Evolutionary conservation across 805 yeast species (phyloP).

Genomic region (Saccharomycopsis olivae): DNA sequence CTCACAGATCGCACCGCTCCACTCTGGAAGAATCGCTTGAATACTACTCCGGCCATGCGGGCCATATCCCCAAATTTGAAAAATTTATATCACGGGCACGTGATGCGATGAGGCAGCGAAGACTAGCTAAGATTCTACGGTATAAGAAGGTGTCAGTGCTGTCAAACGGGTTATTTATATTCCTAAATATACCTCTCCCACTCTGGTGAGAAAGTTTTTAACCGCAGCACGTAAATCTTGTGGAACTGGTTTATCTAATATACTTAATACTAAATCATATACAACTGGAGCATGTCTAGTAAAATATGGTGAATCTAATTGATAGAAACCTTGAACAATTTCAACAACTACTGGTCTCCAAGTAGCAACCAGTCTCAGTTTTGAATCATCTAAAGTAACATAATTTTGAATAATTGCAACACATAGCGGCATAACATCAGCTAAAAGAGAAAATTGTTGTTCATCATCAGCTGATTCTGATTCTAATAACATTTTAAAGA

Average conservation of each 20-base stretch:
- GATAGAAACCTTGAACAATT: slow-evolving; percentile 71
- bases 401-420: slow-evolving; percentile 60
- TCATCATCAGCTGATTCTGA: slow-evolving; percentile 34
- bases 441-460: slow-evolving; percentile 37
- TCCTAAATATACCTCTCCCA: slow-evolving; percentile 38
- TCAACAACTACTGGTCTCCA: slow-evolving; percentile 93
- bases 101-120: too few relatives aligned
- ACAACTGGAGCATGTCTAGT: slow-evolving; percentile 43
- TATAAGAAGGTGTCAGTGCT: too few relatives aligned
- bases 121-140: too few relatives aligned
- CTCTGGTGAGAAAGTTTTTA: slow-evolving; percentile 45
- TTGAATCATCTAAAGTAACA: slow-evolving; percentile 60
- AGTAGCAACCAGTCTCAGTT: slow-evolving; percentile 70
- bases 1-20: too few relatives aligned
- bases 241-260: slow-evolving; percentile 52
- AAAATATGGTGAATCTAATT: slow-evolving; percentile 68
- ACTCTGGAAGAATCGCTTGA: too few relatives aligned
- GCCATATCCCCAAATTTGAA: too few relatives aligned
- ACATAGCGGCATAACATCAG: slow-evolving; percentile 51
- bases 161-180: slow-evolving; percentile 9
- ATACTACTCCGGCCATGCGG: too few relatives aligned
- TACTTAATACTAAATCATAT: slow-evolving; percentile 46
- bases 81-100: too few relatives aligned
- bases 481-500: slow-evolving; percentile 73
- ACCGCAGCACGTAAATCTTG: slow-evolving; percentile 53